Conservation (phyloP, 2,329 filamentous ascomycete species). For the Colletotrichum liriopes region DNA sequence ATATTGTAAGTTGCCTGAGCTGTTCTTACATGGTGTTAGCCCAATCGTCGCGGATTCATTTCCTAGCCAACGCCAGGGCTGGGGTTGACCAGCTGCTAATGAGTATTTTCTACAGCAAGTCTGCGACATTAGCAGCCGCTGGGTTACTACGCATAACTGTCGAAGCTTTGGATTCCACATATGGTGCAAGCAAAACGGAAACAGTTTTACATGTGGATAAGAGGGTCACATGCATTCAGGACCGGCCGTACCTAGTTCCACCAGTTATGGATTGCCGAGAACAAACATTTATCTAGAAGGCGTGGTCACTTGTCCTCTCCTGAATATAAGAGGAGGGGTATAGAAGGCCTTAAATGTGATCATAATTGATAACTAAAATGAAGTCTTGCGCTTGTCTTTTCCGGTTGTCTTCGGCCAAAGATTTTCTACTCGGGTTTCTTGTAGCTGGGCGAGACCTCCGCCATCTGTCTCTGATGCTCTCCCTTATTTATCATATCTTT, state of each 20-base stretch:
- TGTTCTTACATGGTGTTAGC: not conserved
- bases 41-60: not conserved
- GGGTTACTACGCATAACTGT: constrained; percentile 1
- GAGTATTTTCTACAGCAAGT: not conserved
- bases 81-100: not conserved
- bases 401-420: not conserved
- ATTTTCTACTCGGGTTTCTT: constrained; percentile 1
- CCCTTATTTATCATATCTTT: constrained; percentile 49
- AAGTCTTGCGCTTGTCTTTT: not conserved
- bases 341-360: not conserved
- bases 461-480: constrained; percentile 46
- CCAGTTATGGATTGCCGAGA: not conserved
- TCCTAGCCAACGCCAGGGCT: not conserved
- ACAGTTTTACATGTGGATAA: constrained; percentile 4
- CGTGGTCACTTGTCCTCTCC: not conserved
- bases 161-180: not conserved
- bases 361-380: not conserved
- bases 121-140: not conserved
- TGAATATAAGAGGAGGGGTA: not conserved
- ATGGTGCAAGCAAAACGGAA: constrained; percentile 6
- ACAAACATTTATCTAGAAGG: not conserved
- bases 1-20: not conserved
- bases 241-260: not conserved
- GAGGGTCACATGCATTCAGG: not conserved
- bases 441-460: constrained; percentile 30